Base-by-base conservation (phyloP, 2,329 filamentous ascomycete species). In the Ustilaginoidea virens region DNA sequence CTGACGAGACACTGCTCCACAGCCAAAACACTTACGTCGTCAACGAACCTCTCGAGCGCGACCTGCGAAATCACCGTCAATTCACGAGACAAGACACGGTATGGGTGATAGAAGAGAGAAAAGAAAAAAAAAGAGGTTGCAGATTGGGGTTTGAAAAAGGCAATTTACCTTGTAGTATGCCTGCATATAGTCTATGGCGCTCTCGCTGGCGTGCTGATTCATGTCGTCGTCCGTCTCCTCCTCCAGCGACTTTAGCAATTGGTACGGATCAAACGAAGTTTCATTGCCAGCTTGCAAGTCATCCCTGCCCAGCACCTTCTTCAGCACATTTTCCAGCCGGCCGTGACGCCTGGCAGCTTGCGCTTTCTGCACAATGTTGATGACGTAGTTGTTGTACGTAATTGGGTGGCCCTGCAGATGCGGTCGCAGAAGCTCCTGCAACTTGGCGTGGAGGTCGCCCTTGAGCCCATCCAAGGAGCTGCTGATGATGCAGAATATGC, bases 321-420 rank as follows among this genome's bases (percentile, higher is more conserved):
- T 5, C 31, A 28, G 11, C 12, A 24, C 16, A 3, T 23, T 12
- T 7, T 27, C n/a, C 2, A 44, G 27, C 9, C 29, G n/a, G 2
- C 5, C 4, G 2, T 14, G 29, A 5, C 34, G 23, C 6, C 43
- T 29, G 2, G 38, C 13, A 2, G 17, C 16, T 5, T 47, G 45
- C 16, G 44, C 31, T 1, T 43, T 39, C 17, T 54, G 45, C 1
- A 65, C 42, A 1, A 39, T 46, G 10, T 61, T 44, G 0, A 49
- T 51, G 16, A 61, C 63, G 20, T 62, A 47, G 11, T 58, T 45
- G 23, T 69, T 66, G 36, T 71, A 71, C 0, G 65, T 73, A 20
- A 68, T 64, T 0, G 63, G 63, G 37, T 68, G 60, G 2, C 30
- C 27, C 1, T 30, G n/a, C 1, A 11, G 10, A 23, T 33, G 27